phyloP scores from a whole-genome alignment of 768 basidiomycete species.

The Amanita phalloides region DNA sequence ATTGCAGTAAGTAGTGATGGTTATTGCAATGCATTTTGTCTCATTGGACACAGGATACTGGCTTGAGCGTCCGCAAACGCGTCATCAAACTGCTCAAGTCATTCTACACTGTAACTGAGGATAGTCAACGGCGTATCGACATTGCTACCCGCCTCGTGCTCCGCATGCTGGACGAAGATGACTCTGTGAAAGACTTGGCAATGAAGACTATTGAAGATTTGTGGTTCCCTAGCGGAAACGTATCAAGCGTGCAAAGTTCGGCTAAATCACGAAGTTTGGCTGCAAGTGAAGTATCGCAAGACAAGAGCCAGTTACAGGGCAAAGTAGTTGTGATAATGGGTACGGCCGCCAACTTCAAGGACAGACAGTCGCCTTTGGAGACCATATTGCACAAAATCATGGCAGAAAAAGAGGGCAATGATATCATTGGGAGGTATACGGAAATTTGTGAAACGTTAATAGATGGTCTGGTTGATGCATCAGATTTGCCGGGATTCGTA shows the following conservation, averaged over 20 bases:
- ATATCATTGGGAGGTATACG: conserved; percentile 49
- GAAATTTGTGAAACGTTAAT: conserved; percentile 83
- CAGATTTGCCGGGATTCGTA: conserved; percentile 69
- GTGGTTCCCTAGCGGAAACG: conserved; percentile 53
- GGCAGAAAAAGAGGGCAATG: conserved; percentile 50
- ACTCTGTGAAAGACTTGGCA: conserved; percentile 88
- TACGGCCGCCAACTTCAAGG: conserved; percentile 72
- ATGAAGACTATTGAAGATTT: conserved; percentile 85
- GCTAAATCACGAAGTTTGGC: conserved; percentile 16
- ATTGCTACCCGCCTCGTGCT: conserved; percentile 75
- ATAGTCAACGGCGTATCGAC: conserved; percentile 54
- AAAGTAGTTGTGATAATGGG: conserved; percentile 83
- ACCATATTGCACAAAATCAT: conserved; percentile 80
- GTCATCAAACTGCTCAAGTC: conserved; percentile 90
- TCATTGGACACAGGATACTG: conserved; percentile 62
- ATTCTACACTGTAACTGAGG: conserved; percentile 60
- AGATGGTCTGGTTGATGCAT: conserved; percentile 81
- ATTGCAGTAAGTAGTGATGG: conserved; percentile 55
- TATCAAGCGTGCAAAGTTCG: conserved; percentile 17
- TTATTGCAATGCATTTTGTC: not conserved
- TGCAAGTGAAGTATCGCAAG: conserved; percentile 22
- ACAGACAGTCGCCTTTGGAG: conserved; percentile 76
- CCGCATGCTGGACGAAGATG: conserved; percentile 88
- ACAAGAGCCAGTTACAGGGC: conserved; percentile 43
- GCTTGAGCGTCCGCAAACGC: conserved; percentile 86